phyloP scores from a whole-genome alignment of 2,329 filamentous ascomycete species.

The Verticillium klebahnii region DNA sequence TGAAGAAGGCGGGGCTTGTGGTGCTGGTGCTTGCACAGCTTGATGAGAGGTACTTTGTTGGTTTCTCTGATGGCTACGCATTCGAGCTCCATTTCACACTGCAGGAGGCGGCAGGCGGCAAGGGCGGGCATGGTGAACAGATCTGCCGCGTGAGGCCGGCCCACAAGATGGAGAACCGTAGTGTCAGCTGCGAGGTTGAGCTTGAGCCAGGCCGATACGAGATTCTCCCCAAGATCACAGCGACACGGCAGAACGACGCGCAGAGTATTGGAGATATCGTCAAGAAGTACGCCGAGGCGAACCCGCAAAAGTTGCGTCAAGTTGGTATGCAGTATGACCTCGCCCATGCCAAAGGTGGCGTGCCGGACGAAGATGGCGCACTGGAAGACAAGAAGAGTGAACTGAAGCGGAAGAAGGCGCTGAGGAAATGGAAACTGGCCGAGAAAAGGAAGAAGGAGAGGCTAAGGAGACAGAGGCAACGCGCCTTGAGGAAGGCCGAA shows the following conservation, averaged over 20 bases:
- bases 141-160: slow-evolving; percentile 27
- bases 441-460: slow-evolving; percentile 17
- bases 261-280: slow-evolving; percentile 57
- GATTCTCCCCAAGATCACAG: slow-evolving; percentile 65
- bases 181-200: slow-evolving; percentile 66
- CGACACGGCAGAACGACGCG: slow-evolving; percentile 33
- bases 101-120: slow-evolving; percentile 14
- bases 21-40: slow-evolving; percentile 41
- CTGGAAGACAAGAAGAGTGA: slow-evolving; percentile 21
- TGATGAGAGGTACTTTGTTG: slow-evolving; percentile 39
- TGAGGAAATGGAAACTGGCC: slow-evolving; percentile 14
- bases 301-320: slow-evolving; percentile 60
- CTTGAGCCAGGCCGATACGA: slow-evolving; percentile 65
- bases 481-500: slow-evolving; percentile 6
- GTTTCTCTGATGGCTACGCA: slow-evolving; percentile 38
- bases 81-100: slow-evolving; percentile 39
- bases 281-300: slow-evolving; percentile 33
- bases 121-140: slow-evolving; percentile 18
- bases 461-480: slow-evolving; percentile 4
- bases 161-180: slow-evolving; percentile 47
- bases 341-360: slow-evolving; percentile 53
- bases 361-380: slow-evolving; percentile 42
- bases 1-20: slow-evolving; percentile 34
- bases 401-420: slow-evolving; percentile 19
- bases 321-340: slow-evolving; percentile 57